Conservation (phyloP, 176 grass and related monocot genomes). For the Triticum dicoccoides region DNA sequence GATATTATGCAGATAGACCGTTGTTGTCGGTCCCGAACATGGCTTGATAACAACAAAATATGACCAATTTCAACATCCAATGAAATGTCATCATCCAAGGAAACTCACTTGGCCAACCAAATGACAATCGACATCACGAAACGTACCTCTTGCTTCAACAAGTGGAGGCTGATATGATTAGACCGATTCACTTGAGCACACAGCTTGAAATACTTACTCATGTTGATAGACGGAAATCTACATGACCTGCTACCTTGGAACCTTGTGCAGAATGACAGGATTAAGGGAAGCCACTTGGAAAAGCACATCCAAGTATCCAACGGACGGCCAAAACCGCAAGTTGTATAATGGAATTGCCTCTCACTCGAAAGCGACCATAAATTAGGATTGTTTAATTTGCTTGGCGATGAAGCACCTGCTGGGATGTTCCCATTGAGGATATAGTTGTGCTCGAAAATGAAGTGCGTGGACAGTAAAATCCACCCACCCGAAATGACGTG, state of each 20-base stretch:
- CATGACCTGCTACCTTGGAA: too few species aligned
- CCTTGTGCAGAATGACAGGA: too few species aligned
- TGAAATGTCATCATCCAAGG: neutral
- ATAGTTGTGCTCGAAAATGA: too few species aligned
- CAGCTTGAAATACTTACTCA: too few species aligned
- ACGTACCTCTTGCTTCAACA: too few species aligned
- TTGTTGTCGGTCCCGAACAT: neutral
- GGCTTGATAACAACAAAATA: neutral
- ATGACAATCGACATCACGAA: neutral
- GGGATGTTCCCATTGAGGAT: neutral
- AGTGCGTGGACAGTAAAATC: neutral
- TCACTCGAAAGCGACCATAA: neutral
- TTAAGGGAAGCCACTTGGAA: too few species aligned
- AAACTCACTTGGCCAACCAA: neutral
- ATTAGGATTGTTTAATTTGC: neutral
- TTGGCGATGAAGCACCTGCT: neutral
- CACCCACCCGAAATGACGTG: neutral
- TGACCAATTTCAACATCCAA: too few species aligned
- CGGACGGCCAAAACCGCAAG: neutral
- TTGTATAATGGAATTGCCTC: neutral
- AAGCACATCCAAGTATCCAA: too few species aligned
- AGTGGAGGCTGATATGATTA: neutral
- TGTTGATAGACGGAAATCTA: too few species aligned
- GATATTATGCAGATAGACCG: neutral
- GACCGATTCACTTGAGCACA: neutral